Evolutionary conservation across 371 early-diverging fungal genomes (phyloP), one percentile per base, ranked within the genome.

Genomic region (Mortierella sp.): DNA sequence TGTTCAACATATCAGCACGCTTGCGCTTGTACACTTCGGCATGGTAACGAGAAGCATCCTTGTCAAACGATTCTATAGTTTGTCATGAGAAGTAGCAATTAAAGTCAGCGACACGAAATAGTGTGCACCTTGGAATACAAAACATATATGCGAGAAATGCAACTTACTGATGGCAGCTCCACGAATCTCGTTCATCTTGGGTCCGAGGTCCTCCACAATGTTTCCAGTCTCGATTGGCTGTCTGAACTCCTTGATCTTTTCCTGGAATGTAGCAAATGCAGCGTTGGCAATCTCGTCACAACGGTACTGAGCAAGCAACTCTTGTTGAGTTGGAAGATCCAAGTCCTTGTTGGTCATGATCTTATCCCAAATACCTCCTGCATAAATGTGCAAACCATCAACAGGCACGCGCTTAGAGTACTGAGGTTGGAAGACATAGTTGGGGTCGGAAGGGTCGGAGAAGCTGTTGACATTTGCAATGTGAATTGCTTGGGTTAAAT

Each of bases 291-390:
- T 98, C 83, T 99, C 99, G 72, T 99, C 99, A 84, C 99, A 99
- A 63, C 99, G 94, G 84, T 94, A 98, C 87, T 98, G 98, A 32
- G 99, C 98, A 68, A 99, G 87, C 57, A 99, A 86, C 79, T 98
- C 96, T 86, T 97, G 97, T 84, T 99, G 99, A 3, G 98, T 98
- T 4, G 99, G 99, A 57, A 99, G 85, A 87, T 99, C 99, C 70
- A 99, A 86, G 74, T 98, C 99, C 70, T 94, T 94, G 88, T 97
- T 97, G 74, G 93, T 90, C 70, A 95, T 86, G 58, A 98, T 96
- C 87, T 96, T 96, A 71, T 93, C 91, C 99, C 99, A 99, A 64
- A 99, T 95, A 57, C 92, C 87, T 62, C 94, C 89, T 9, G 96
- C 96, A 85, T 96, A 99, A 22, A 91, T 86, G 37, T 94, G 92